Evolutionary conservation across 2,329 filamentous ascomycete species (phyloP).

Genomic region (Periglandula ipomoeae): DNA sequence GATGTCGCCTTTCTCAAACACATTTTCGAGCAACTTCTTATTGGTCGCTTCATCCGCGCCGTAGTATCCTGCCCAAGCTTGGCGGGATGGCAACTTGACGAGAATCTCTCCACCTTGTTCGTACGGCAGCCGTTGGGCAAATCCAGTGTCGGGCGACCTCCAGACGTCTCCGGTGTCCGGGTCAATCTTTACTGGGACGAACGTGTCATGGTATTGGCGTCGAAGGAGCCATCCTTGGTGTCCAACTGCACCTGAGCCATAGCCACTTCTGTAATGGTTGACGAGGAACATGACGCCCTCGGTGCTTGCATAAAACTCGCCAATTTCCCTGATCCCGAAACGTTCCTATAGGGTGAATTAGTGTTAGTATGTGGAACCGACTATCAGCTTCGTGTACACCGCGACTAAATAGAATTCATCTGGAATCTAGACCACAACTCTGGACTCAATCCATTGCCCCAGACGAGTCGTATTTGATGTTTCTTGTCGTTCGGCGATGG

Average conservation of each 20-base stretch:
- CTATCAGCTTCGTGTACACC: too few relatives aligned
- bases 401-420: too few relatives aligned
- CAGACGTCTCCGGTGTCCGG: slow-evolving; percentile 5
- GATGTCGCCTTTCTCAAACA: slow-evolving; percentile 54
- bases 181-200: slow-evolving; percentile 6
- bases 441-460: slow-evolving; percentile 8
- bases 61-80: slow-evolving; percentile 8
- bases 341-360: slow-evolving; percentile 5
- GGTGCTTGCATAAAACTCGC: slow-evolving; percentile 8
- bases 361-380: too few relatives aligned
- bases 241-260: slow-evolving; percentile 5
- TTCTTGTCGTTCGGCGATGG: slow-evolving; percentile 3
- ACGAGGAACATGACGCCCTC: slow-evolving; percentile 1
- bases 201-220: background rate
- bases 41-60: slow-evolving; percentile 3
- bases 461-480: slow-evolving; percentile 6
- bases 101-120: slow-evolving; percentile 7
- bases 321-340: slow-evolving; percentile 8
- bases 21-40: slow-evolving; percentile 5
- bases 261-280: slow-evolving; percentile 2
- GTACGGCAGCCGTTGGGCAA: slow-evolving; percentile 6
- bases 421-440: slow-evolving; percentile 6
- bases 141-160: slow-evolving; percentile 7
- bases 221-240: slow-evolving; percentile 9
- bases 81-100: slow-evolving; percentile 3